Evolutionary conservation across 345 rosid species (phyloP), one percentile per base, ranked within the genome.

Genomic region (Mangifera indica): DNA sequence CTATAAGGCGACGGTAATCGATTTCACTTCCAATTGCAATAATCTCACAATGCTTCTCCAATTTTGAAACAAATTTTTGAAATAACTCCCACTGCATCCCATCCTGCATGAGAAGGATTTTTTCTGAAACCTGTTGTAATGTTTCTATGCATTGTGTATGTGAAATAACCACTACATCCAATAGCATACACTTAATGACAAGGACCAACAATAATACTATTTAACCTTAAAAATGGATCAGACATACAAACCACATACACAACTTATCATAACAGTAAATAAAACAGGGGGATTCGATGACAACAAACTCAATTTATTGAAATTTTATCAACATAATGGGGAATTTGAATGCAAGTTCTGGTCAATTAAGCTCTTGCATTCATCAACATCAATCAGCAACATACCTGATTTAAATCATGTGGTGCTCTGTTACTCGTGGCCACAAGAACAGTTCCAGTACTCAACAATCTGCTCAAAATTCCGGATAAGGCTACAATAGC

Each of bases 401-500:
- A n/a, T 53, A 86, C 98, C 90, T 94, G 97, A 85, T 89, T 94
- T 77, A 94, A 82, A 74, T 94, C 98, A 71, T 83, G 74, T 10
- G 98, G 92, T 72, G 91, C 97, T 72, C 97, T 86, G 67, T 94
- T 94, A 87, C 98, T 91, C 67, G 97, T 91, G 69, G 97, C 93
- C 64, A 91, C 93, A 77, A 90, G 92, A 81, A 92, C 89, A 75
- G 98, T 92, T 83, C 98, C 97, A 66, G 82, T 85, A 73, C 78
- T 73, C 79, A 92, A 75, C 77, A 94, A 86, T 88, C 98, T 94
- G 90, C 97, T 90, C 74, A 94, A 78, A 78, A 94, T 94, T 80
- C 98, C 97, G 85, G 98, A 94, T 81, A 91, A 87, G 85, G 98
- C 93, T 81, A 94, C 97, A 87, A 94, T 87, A 74, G 98, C 97